Base-by-base conservation (phyloP, 495 filamentous ascomycete species). In the Daldinia grandis region DNA sequence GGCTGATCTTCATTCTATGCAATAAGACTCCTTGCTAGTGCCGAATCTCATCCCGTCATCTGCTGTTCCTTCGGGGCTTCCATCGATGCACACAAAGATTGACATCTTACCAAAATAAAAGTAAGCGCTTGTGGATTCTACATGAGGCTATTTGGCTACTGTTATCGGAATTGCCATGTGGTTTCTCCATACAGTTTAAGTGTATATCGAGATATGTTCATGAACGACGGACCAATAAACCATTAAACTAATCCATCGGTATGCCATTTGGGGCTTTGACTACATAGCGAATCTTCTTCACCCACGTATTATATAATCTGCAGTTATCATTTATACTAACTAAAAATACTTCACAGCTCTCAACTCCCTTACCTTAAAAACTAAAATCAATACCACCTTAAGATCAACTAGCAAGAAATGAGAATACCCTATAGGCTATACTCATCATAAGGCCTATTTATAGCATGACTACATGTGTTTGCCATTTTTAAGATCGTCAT, bases 1-100 rank as follows among this genome's bases (percentile, higher is more conserved):
- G 53, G 57, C 42, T 62, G 70, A 69, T 73, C 70, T 42, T 69
- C 70, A 73, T 73, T 73, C 70, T 65, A 69, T 27, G 51, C 63
- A 59, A 62, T 58, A 27, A 59, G 9, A 53, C 28, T 15, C 68
- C 51, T 24, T 60, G 49, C 57, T 60, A 61, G 21, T 60, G 31
- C 14, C 21, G 40, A 51, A 44, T 49, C 55, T 55, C 31, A 51
- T 62, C 51, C 65, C 61, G 55, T 61, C 57, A 66, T 64, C 51
- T 25, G 35, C 60, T 56, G 27, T 54, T 67, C 14, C 28, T 58
- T 37, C 27, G 50, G 49, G 38, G 21, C 27, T 35, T 35, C 54
- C 49, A 30, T 53, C 49, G 15, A 30, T 53, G 25, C 49, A 30
- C 27, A n/a, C 27, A 28, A 27, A 30, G 10, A 28, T n/a, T 30